phyloP scores from a whole-genome alignment of 2,329 filamentous ascomycete species.

The Calonectria montana region DNA sequence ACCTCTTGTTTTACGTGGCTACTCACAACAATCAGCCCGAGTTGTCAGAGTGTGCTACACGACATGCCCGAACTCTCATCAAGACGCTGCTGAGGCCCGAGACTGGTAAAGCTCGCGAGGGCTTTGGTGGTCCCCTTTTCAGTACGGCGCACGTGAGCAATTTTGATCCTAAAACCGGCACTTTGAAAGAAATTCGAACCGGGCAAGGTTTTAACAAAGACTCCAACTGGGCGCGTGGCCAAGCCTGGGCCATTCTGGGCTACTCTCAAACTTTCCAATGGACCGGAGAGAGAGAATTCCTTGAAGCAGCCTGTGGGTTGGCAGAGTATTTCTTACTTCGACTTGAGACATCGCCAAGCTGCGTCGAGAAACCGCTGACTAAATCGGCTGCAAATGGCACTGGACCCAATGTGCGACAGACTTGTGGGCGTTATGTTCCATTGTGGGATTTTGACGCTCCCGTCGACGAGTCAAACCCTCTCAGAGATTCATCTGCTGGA shows the following conservation, averaged over 20 bases:
- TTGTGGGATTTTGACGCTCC: conserved; percentile 62
- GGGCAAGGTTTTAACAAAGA: conserved; percentile 59
- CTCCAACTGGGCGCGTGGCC: conserved; percentile 64
- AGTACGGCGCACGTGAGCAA: conserved; percentile 62
- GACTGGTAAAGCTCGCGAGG: conserved; percentile 16
- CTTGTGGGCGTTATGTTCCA: conserved; percentile 43
- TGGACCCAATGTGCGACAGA: neutral
- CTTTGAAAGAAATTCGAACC: conserved; percentile 57
- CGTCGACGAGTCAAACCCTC: conserved; percentile 41
- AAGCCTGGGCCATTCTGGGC: conserved; percentile 63
- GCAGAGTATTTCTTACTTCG: conserved; percentile 62
- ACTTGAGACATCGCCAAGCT: conserved; percentile 48
- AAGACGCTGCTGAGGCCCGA: conserved; percentile 55
- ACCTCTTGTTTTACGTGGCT: conserved; percentile 51
- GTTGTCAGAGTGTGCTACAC: conserved; percentile 45
- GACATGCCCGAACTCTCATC: conserved; percentile 55
- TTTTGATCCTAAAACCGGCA: conserved; percentile 56
- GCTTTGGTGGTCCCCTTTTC: conserved; percentile 37
- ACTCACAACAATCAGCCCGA: conserved; percentile 42
- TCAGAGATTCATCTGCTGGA: conserved; percentile 52
- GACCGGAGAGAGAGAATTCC: conserved; percentile 57
- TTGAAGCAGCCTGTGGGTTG: conserved; percentile 57
- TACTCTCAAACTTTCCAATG: conserved; percentile 62
- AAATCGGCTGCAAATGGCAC: neutral
- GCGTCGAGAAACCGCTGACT: conserved; percentile 38